Conservation (phyloP, 148 eudicot genomes). For the Camellia sinensis region DNA sequence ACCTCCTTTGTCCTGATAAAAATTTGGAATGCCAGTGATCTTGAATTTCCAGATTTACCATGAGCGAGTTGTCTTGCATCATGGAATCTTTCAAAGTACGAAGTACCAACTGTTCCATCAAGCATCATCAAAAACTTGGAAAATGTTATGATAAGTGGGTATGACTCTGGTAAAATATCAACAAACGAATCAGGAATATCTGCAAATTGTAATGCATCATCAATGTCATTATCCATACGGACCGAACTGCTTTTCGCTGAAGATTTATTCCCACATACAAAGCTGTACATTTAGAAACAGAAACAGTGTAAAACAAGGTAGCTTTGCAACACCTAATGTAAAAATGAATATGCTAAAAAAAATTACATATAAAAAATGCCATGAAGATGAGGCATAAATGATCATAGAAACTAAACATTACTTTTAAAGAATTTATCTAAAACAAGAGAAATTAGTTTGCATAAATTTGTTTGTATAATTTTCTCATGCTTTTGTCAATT, state of each 20-base stretch:
- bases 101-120: slow-evolving; percentile 34
- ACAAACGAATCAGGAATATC: slow-evolving; percentile 48
- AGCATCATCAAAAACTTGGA: slow-evolving; percentile 47
- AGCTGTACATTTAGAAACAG: slow-evolving; percentile 20
- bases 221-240: slow-evolving; percentile 20
- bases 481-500: no score
- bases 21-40: slow-evolving; percentile 23
- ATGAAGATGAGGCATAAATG: no score
- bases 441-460: no score
- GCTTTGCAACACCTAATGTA: no score
- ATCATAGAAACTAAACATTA: no score
- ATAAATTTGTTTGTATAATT: no score
- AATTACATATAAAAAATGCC: no score
- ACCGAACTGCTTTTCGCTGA: slow-evolving; percentile 13
- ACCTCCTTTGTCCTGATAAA: slow-evolving; percentile 42
- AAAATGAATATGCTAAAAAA: no score
- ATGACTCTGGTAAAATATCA: slow-evolving; percentile 28
- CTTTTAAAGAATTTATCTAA: no score
- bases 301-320: background rate
- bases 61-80: slow-evolving; percentile 13
- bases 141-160: slow-evolving; percentile 36
- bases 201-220: slow-evolving; percentile 25
- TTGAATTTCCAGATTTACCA: slow-evolving; percentile 17
- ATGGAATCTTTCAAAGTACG: slow-evolving; percentile 41
- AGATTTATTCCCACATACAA: slow-evolving; percentile 25